Conservation (phyloP, 495 filamentous ascomycete genomes). For the Tricharina praecox region DNA sequence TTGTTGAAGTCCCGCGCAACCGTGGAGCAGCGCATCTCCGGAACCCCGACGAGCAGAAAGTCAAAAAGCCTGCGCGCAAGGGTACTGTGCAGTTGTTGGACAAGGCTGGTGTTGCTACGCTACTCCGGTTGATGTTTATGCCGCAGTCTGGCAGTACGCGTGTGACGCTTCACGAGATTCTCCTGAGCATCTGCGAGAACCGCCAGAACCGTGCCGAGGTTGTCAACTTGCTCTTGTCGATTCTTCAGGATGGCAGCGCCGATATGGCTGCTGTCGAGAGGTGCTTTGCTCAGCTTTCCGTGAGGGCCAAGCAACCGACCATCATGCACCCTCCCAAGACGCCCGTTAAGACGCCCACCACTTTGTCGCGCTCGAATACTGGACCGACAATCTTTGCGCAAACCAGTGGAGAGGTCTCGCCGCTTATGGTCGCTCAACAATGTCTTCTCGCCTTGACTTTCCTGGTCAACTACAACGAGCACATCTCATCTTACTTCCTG, state of each 20-base stretch:
- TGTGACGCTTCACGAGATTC: constrained; percentile 62
- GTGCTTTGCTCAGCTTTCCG: constrained; percentile 80
- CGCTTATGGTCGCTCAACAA: constrained; percentile 87
- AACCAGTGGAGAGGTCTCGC: constrained; percentile 60
- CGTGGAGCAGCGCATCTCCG: constrained; percentile 27
- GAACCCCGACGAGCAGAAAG: constrained; percentile 30
- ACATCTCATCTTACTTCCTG: constrained; percentile 82
- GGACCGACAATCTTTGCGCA: constrained; percentile 38
- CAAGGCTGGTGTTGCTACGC: constrained; percentile 81
- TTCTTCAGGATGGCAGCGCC: constrained; percentile 87
- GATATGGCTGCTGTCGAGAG: constrained; percentile 88
- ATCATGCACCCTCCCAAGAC: constrained; percentile 48
- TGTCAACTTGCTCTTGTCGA: constrained; percentile 79
- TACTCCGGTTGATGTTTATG: constrained; percentile 93
- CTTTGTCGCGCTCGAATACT: constrained; percentile 29
- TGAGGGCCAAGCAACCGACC: constrained; percentile 69
- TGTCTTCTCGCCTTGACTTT: constrained; percentile 68
- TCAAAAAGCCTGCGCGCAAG: constrained; percentile 55
- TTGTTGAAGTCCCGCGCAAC: constrained; percentile 38
- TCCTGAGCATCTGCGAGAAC: constrained; percentile 81
- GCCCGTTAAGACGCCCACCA: constrained; percentile 38
- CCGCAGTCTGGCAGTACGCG: constrained; percentile 70
- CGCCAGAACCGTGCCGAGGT: constrained; percentile 86
- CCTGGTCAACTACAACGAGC: constrained; percentile 62
- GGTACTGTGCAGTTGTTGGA: constrained; percentile 90